Conservation (phyloP, 2,329 filamentous ascomycete genomes). For the Biscogniauxia mediterranea region DNA sequence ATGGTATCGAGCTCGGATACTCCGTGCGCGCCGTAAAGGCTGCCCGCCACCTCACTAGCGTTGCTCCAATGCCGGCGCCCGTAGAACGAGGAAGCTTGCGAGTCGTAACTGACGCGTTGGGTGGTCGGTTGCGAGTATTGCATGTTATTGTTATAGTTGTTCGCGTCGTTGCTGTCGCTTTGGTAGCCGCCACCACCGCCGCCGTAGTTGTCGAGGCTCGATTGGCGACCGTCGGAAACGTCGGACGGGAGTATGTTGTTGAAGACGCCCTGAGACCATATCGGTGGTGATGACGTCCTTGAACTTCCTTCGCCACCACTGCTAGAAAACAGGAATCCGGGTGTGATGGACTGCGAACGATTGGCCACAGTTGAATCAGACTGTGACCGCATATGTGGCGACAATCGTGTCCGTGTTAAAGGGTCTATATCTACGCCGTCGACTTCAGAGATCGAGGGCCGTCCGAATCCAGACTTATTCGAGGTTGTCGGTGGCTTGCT, state of each 20-base stretch:
- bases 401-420: slow-evolving; percentile 32
- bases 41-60: slow-evolving; percentile 45
- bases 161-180: not conserved
- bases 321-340: slow-evolving; percentile 7
- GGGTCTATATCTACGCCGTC: slow-evolving; percentile 44
- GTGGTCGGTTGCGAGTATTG: slow-evolving; percentile 18
- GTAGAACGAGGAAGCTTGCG: slow-evolving; percentile 31
- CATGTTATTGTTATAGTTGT: slow-evolving; percentile 23
- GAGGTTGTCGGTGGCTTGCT: slow-evolving; percentile 30
- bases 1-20: slow-evolving; percentile 39
- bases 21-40: slow-evolving; percentile 32
- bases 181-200: slow-evolving; percentile 2
- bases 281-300: slow-evolving; percentile 21
- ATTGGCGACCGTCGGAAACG: slow-evolving; percentile 24
- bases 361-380: slow-evolving; percentile 21
- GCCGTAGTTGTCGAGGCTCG: slow-evolving; percentile 29
- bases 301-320: slow-evolving; percentile 10
- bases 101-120: slow-evolving; percentile 37
- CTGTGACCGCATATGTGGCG: slow-evolving; percentile 15
- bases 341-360: slow-evolving; percentile 21
- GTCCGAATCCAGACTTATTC: slow-evolving; percentile 37
- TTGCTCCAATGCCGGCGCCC: slow-evolving; percentile 37
- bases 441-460: slow-evolving; percentile 42
- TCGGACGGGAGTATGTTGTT: slow-evolving; percentile 16
- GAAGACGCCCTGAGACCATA: slow-evolving; percentile 19